Base-by-base conservation (phyloP, 129 eudicot species). In the Pulicaria dysenterica region DNA sequence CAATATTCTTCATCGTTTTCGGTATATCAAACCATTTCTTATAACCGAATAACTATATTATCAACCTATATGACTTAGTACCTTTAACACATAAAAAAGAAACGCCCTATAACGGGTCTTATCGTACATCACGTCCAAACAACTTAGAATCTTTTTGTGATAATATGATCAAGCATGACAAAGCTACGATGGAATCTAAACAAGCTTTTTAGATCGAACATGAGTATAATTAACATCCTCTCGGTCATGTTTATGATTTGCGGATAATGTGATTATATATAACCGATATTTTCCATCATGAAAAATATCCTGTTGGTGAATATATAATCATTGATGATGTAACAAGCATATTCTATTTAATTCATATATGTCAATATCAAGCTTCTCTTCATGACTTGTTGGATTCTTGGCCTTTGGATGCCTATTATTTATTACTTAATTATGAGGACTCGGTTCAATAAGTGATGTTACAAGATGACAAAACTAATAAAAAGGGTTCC, bases 311-410 rank as follows among this genome's bases (percentile, higher is more conserved):
- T 24, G 38, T 56, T 7, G 69, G 68, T 62, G 68, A 49, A 24
- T 45, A n/a, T n/a, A n/a, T n/a, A 44, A 48, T 38, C 48, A 67
- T 67, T 67, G 34, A 49, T 50, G 73, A 67, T 67, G 17, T 61
- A 69, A 51, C 48, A 7, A 69, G 73, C 73, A 50, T 69, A 69
- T 51, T 47, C 31, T 34, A 50, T 50, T 37, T 3, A 49, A 50
- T 51, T 38, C 46, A 24, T 7, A 14, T 7, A 57, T 39, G 67
- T 58, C 67, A 58, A 55, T 55, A 40, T 57, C 76, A 72, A 72
- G 67, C 43, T 57, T 41, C 54, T 17, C 67, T 71, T 71, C 76
- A 34, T 57, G 66, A 24, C 57, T 13, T 42, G 24, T 57, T 57
- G 67, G 55, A 57, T 31, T 57, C 66, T 43, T 38, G 10, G 14